phyloP scores from a whole-genome alignment of 2,329 filamentous ascomycete species.

The Paecilomyces dactylethromorphus region DNA sequence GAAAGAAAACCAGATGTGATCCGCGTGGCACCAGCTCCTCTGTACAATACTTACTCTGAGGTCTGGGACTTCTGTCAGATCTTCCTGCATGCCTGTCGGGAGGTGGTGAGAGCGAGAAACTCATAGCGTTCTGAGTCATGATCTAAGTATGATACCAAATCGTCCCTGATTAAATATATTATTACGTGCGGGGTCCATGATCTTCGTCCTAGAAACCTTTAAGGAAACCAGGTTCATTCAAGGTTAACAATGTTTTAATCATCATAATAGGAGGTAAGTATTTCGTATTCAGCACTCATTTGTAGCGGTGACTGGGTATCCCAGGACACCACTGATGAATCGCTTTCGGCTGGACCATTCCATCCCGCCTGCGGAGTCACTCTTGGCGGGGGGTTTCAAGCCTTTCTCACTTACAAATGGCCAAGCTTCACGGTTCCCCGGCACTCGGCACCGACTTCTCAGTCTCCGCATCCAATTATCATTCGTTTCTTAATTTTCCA shows the following conservation, averaged over 20 bases:
- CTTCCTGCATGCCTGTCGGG: slow-evolving; percentile 44
- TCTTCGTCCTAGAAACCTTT: too few species aligned
- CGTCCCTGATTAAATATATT: neutral
- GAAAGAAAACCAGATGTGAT: slow-evolving; percentile 82
- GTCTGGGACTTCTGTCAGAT: slow-evolving; percentile 56
- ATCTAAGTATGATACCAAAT: neutral
- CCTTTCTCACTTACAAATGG: neutral
- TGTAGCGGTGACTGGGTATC: neutral
- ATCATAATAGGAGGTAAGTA: neutral
- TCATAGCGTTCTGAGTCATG: neutral
- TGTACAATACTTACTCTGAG: slow-evolving; percentile 78
- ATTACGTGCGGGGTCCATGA: neutral
- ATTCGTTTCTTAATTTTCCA: neutral
- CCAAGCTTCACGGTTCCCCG: neutral
- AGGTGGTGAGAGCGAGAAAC: slow-evolving; percentile 22
- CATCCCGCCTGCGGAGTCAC: neutral
- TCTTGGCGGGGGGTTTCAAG: neutral
- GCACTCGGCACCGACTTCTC: neutral
- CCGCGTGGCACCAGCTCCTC: slow-evolving; percentile 71
- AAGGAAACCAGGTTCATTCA: neutral
- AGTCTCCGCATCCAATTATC: neutral
- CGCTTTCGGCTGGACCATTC: neutral
- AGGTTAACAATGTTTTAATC: neutral
- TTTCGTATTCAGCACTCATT: neutral
- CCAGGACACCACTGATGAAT: neutral